Percentiles rank a stretch among this genome's conserved stretches.
These are phyloP conservation scores for Chrysanthemum seticuspe DNA, from an alignment of 129 eudicot species.

Conservation along the genomic window DNA sequence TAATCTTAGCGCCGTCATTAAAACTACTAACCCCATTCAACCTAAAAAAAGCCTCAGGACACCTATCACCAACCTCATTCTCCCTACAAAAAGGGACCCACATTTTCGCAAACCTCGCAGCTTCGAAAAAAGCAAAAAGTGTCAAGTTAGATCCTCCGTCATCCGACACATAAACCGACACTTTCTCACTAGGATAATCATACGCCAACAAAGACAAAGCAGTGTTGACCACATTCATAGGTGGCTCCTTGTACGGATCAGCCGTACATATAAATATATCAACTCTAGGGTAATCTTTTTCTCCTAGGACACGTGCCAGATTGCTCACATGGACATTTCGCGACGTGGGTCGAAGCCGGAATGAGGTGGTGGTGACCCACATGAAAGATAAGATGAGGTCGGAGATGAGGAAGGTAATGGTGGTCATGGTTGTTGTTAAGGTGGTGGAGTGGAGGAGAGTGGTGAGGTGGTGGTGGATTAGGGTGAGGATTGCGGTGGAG, in stretches of 20 bases:
- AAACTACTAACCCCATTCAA: slow-evolving; percentile 22
- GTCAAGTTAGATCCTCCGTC: slow-evolving; percentile 89
- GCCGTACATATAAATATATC: slow-evolving; percentile 92
- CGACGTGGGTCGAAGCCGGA: slow-evolving; percentile 53
- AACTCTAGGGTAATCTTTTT: slow-evolving; percentile 51
- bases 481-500: slow-evolving; percentile 40
- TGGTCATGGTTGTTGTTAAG: slow-evolving; percentile 31
- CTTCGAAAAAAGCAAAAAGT: slow-evolving; percentile 87
- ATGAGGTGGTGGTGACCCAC: slow-evolving; percentile 72
- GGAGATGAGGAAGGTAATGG: slow-evolving; percentile 48
- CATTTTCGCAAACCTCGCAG: slow-evolving; percentile 63
- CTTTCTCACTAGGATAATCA: slow-evolving; percentile 80
- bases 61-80: slow-evolving; percentile 48
- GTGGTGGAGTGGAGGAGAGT: slow-evolving; percentile 36
- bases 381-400: slow-evolving; percentile 62
- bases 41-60: slow-evolving; percentile 60
- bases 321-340: slow-evolving; percentile 61
- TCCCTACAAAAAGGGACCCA: slow-evolving; percentile 83
- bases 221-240: slow-evolving; percentile 73
- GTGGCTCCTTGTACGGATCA: slow-evolving; percentile 91
- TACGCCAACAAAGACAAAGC: slow-evolving; percentile 91
- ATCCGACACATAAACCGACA: slow-evolving; percentile 86
- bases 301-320: slow-evolving; percentile 32
- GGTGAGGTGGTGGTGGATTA: slow-evolving; percentile 59
- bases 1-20: slow-evolving; percentile 38